Evolutionary conservation across 192 early-diverging fungal genomes (phyloP).

Genomic region (Backusella westeae): DNA sequence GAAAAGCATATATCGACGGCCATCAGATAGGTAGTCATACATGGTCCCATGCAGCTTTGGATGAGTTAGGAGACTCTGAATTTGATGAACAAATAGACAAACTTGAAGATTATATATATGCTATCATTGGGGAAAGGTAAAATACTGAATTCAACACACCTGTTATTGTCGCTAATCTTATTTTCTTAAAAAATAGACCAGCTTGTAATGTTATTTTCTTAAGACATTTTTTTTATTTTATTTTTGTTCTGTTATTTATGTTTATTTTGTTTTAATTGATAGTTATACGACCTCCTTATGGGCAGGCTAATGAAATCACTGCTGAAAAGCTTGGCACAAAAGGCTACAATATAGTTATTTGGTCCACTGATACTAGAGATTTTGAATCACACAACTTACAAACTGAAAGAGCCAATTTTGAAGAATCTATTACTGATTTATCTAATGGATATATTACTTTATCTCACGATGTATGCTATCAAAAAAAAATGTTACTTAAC

Average conservation of each 20-base stretch:
- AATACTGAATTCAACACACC: not conserved
- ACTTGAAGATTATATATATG: slow-evolving; percentile 21
- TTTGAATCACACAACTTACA: slow-evolving; percentile 28
- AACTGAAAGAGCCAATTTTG: slow-evolving; percentile 9
- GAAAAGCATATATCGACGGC: slow-evolving; percentile 21
- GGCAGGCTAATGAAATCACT: slow-evolving; percentile 28
- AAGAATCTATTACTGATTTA: slow-evolving; percentile 9
- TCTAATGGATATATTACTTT: slow-evolving; percentile 36
- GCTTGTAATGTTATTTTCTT: slow-evolving; percentile 14
- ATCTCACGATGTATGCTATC: slow-evolving; percentile 36
- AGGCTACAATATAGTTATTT: slow-evolving; percentile 39
- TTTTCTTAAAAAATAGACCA: slow-evolving; percentile 17
- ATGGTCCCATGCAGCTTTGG: slow-evolving; percentile 39
- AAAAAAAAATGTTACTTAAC: no score
- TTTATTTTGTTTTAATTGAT: not conserved
- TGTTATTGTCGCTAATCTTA: not conserved
- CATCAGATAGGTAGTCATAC: slow-evolving; percentile 57
- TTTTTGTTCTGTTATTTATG: not conserved
- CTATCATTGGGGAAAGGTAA: slow-evolving; percentile 15
- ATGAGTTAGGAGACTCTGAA: not conserved
- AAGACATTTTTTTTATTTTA: not conserved
- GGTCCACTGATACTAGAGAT: slow-evolving; percentile 43
- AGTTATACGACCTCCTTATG: slow-evolving; percentile 45
- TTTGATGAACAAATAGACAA: slow-evolving; percentile 29
- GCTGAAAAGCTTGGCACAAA: slow-evolving; percentile 12